Conservation (phyloP, 2,329 filamentous ascomycete species). For the Chalara sp. region DNA sequence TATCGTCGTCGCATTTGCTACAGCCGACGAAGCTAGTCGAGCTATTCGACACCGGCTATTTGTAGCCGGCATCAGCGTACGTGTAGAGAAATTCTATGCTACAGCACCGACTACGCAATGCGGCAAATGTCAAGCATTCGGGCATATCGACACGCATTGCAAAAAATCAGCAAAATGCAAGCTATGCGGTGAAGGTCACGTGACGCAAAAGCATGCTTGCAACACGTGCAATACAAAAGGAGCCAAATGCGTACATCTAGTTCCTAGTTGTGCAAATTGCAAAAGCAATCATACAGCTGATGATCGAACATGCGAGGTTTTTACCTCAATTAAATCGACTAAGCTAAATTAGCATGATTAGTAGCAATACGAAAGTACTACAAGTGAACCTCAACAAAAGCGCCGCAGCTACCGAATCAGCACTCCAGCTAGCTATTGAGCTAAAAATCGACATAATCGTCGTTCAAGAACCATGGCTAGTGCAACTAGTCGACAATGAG, state of each 20-base stretch:
- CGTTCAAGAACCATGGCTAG: neutral
- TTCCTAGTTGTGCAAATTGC: slow-evolving; percentile 1
- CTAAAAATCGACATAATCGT: neutral
- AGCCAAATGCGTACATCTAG: slow-evolving; percentile 1
- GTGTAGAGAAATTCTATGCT: neutral
- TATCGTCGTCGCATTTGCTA: slow-evolving; percentile 2
- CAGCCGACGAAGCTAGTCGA: neutral
- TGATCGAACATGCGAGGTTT: neutral
- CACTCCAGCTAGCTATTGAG: neutral
- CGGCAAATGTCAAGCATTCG: neutral
- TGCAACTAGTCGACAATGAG: neutral
- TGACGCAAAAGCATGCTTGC: neutral
- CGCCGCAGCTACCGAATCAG: neutral
- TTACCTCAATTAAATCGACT: neutral
- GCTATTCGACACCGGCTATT: slow-evolving; percentile 2
- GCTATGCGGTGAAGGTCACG: neutral
- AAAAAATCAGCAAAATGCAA: neutral
- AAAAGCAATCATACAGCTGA: neutral
- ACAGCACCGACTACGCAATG: slow-evolving; percentile 1
- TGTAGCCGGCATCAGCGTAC: slow-evolving; percentile 1
- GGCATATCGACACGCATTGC: slow-evolving; percentile 1
- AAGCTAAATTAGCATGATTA: neutral
- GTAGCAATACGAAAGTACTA: neutral
- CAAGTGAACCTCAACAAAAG: neutral
- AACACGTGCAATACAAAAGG: neutral